These are phyloP conservation scores for Trichoderma sp. DNA, from an alignment of 2,329 filamentous ascomycete genomes.

Conservation along the genomic window DNA sequence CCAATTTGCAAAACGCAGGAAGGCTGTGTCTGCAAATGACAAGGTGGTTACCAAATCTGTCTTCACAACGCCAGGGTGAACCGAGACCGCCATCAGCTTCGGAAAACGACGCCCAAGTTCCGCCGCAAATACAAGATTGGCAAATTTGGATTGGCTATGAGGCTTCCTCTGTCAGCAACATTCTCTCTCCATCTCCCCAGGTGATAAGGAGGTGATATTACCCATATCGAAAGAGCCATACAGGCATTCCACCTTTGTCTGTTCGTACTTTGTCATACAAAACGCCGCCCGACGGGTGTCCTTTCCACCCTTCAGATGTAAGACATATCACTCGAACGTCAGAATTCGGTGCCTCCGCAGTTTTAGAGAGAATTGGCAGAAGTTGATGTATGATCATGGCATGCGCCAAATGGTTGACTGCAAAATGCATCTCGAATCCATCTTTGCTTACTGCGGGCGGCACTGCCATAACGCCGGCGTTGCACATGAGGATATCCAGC, in stretches of 20 bases:
- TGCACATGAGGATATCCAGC: constrained; percentile 52
- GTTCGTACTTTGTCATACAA: constrained; percentile 39
- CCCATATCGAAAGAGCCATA: constrained; percentile 32
- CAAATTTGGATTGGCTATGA: constrained; percentile 41
- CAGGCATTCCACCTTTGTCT: constrained; percentile 22
- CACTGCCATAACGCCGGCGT: constrained; percentile 51
- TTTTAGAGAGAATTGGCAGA: constrained; percentile 37
- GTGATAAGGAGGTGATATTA: not conserved
- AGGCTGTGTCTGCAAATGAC: not conserved
- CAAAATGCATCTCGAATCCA: constrained; percentile 55
- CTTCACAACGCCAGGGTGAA: constrained; percentile 38
- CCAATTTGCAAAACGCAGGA: not conserved
- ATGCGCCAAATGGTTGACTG: constrained; percentile 56
- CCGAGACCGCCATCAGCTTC: constrained; percentile 34
- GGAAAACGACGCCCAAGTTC: constrained; percentile 36
- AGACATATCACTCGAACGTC: constrained; percentile 38
- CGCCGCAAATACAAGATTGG: constrained; percentile 38
- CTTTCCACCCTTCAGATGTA: constrained; percentile 37
- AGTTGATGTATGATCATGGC: constrained; percentile 50
- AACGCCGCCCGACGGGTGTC: constrained; percentile 37
- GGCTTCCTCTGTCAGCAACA: not conserved
- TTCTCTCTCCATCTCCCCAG: not conserved
- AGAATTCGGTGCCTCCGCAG: constrained; percentile 32
- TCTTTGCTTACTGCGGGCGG: constrained; percentile 46
- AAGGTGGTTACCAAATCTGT: constrained; percentile 35